Conservation (phyloP, 352 stramenopile species). For the Hyaloperonospora brassicae region DNA sequence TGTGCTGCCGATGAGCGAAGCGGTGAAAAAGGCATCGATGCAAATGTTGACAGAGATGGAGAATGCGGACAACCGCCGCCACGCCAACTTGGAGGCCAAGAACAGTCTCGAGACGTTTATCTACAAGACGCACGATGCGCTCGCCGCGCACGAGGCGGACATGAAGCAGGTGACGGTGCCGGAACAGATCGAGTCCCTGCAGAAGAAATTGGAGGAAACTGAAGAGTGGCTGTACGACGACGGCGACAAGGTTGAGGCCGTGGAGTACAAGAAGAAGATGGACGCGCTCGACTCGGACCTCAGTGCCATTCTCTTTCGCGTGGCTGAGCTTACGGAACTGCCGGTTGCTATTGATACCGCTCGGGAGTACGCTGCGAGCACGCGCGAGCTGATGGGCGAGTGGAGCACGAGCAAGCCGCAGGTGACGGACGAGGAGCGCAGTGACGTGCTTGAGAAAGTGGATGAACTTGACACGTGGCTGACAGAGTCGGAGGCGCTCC, state of each 20-base stretch:
- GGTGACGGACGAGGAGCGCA: slow-evolving; percentile 88
- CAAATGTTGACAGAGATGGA: slow-evolving; percentile 61
- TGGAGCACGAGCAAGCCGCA: slow-evolving; percentile 64
- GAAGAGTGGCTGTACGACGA: slow-evolving; percentile 93
- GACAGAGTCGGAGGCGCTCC: slow-evolving; percentile 45
- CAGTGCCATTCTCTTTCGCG: slow-evolving; percentile 85
- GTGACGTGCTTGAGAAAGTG: slow-evolving; percentile 82
- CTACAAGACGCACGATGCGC: slow-evolving; percentile 87
- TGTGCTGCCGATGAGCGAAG: slow-evolving; percentile 57
- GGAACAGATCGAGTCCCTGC: slow-evolving; percentile 80
- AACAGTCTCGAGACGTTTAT: slow-evolving; percentile 92
- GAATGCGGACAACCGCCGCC: slow-evolving; percentile 57
- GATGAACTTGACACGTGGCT: slow-evolving; percentile 81
- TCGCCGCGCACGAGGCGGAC: slow-evolving; percentile 66
- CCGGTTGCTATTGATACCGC: slow-evolving; percentile 74
- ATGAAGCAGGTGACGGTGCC: slow-evolving; percentile 72
- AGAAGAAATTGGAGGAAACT: slow-evolving; percentile 61
- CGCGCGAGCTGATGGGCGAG: slow-evolving; percentile 48
- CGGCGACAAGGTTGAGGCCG: slow-evolving; percentile 78
- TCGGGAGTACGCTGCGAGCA: slow-evolving; percentile 53
- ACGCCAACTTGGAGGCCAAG: slow-evolving; percentile 73
- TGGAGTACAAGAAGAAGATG: slow-evolving; percentile 84
- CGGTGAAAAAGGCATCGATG: slow-evolving; percentile 58
- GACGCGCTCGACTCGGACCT: slow-evolving; percentile 68
- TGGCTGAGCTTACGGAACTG: slow-evolving; percentile 77